Evolutionary conservation across 306 rosid genomes (phyloP).

Genomic region (Psophocarpus tetragonolobus): DNA sequence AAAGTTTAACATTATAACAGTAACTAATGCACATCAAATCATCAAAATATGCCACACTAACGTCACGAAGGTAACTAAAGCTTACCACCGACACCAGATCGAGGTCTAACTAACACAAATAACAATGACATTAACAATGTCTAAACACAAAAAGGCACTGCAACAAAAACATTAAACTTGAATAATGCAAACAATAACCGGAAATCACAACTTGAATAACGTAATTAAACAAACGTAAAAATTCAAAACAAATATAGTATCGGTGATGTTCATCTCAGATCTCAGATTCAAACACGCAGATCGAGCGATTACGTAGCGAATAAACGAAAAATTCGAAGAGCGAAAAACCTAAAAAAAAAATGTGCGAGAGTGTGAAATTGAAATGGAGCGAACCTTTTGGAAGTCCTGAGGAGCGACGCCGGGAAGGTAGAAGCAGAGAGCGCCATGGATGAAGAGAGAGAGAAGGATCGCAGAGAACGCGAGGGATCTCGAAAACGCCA

Average conservation of each 20-base stretch:
- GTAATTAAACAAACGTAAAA: not conserved
- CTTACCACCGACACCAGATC: conserved; percentile 28
- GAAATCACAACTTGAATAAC: not conserved
- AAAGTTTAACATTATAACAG: not conserved
- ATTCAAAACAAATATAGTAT: not conserved
- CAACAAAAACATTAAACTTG: not conserved
- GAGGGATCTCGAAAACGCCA: conserved; percentile 76
- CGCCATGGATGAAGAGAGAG: conserved; percentile 63
- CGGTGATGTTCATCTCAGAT: conserved; percentile 39
- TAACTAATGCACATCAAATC: conserved; percentile 12
- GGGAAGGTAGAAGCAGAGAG: conserved; percentile 81
- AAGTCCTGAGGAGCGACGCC: conserved; percentile 99
- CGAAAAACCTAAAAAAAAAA: not conserved
- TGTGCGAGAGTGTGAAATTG: not conserved
- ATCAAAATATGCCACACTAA: conserved; percentile 4
- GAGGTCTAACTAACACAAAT: not conserved
- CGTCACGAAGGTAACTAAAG: not conserved
- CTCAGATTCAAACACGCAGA: conserved; percentile 43
- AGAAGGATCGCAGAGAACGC: conserved; percentile 44
- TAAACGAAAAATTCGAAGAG: not conserved
- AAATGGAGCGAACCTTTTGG: conserved; percentile 54
- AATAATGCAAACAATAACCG: not conserved
- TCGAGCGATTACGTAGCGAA: conserved; percentile 35
- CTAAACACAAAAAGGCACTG: not conserved
- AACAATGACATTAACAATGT: not conserved